Evolutionary conservation across 2,329 filamentous ascomycete species (phyloP), one percentile per base, ranked within the genome.

Genomic region (Xylariaceae sp.): DNA sequence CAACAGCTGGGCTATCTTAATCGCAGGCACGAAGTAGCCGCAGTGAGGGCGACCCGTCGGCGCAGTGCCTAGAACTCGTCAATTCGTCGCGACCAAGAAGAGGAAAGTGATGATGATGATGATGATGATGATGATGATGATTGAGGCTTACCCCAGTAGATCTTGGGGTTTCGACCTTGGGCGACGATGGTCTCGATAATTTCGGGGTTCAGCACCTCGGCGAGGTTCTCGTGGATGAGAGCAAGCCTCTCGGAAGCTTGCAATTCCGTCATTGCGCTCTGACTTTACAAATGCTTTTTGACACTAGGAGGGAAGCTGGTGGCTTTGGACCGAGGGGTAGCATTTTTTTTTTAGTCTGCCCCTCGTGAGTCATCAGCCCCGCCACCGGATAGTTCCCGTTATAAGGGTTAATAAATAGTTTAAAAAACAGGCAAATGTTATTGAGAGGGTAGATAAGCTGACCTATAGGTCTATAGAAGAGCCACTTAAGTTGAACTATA

Each of bases 1-100:
- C 32, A 97, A 85, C 68, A 96, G 86, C 72, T 97, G 89, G 40
- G 91, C 92, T 60, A 97, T 89, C 76, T 97, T 97, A 70, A 96
- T 85, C 66, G 89, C 88, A 5, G 92, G 88, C 9, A 95, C 89
- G 60, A 96, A 90, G 81, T 96, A 96, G 65, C 91, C 93, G 71
- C 86, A 90, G 74, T 97, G 93, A 52, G 92, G 92, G 57, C 88
- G 83, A 1, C 58, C 58, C 43, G 58, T 63, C 42, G 91, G 91
- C 18, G 90, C 90, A 40, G 89, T 93, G 42, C 47, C 18, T n/a
- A 10, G 32, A 12, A 9, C 46, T 16, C 18, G 29, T 37, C 32
- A 37, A 14, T 37, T n/a, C n/a, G n/a, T n/a, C n/a, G n/a, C n/a
- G n/a, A n/a, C n/a, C n/a, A n/a, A n/a, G n/a, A n/a, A n/a, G n/a